Conservation (phyloP, 1,139 yeast species). For the Debaryomyces sp. region DNA sequence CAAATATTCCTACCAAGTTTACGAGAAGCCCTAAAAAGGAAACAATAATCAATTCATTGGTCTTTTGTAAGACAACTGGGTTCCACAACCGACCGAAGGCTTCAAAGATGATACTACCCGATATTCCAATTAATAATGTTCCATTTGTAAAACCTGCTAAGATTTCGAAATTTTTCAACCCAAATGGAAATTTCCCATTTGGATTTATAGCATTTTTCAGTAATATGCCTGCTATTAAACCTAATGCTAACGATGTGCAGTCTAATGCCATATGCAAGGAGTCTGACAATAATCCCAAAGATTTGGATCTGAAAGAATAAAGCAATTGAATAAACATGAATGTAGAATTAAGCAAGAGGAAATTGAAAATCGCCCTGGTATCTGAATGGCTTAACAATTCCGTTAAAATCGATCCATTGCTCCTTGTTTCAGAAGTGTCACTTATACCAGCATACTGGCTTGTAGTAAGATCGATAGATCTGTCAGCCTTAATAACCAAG, state of each 20-base stretch:
- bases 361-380: conserved; percentile 87
- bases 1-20: conserved; percentile 89
- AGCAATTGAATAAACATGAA: conserved; percentile 93
- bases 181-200: conserved; percentile 80
- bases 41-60: conserved; percentile 85
- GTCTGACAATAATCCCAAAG: conserved; percentile 88
- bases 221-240: conserved; percentile 78
- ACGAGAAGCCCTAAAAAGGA: conserved; percentile 84
- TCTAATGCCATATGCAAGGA: conserved; percentile 96
- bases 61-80: conserved; percentile 77
- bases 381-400: conserved; percentile 65
- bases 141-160: conserved; percentile 96
- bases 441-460: neutral
- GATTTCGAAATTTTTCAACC: conserved; percentile 81
- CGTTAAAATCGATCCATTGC: conserved; percentile 21
- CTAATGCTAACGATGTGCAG: conserved; percentile 86
- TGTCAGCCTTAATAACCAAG: conserved; percentile 20
- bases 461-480: conserved; percentile 10
- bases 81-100: conserved; percentile 77
- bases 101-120: conserved; percentile 84
- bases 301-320: conserved; percentile 89
- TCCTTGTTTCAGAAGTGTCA: conserved; percentile 2
- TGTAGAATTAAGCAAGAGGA: conserved; percentile 78
- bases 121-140: conserved; percentile 81
- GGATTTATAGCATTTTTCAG: conserved; percentile 52